Evolutionary conservation across 1,284 basidiomycete genomes (phyloP).

Genomic region (Ceratobasidium sp.): DNA sequence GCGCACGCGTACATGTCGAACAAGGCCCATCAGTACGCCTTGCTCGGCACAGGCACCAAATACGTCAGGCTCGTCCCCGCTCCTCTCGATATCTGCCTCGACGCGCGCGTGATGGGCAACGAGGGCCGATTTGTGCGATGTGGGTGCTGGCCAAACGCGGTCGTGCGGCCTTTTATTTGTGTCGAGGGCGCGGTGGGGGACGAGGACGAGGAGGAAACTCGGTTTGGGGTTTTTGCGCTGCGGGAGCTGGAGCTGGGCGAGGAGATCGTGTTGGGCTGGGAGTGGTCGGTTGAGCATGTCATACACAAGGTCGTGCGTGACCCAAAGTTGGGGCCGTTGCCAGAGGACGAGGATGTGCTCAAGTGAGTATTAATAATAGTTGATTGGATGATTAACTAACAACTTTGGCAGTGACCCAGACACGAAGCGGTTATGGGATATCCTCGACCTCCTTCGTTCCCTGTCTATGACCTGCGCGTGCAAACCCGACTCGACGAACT

Average conservation of each 20-base stretch:
- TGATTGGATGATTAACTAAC: constrained; percentile 44
- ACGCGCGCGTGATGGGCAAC: constrained; percentile 82
- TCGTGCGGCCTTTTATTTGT: constrained; percentile 81
- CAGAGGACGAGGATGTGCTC: constrained; percentile 43
- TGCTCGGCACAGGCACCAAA: constrained; percentile 58
- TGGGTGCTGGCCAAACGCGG: constrained; percentile 91
- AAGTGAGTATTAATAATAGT: constrained; percentile 55
- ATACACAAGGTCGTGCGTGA: constrained; percentile 79
- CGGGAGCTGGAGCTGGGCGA: constrained; percentile 81
- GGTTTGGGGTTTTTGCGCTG: constrained; percentile 87
- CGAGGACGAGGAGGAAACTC: constrained; percentile 62
- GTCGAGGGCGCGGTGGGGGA: constrained; percentile 56
- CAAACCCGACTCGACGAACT: constrained; percentile 29
- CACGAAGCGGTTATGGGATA: constrained; percentile 47
- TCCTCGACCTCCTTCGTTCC: constrained; percentile 50
- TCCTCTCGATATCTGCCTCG: constrained; percentile 83
- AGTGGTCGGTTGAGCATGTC: constrained; percentile 94
- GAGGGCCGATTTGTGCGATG: constrained; percentile 80
- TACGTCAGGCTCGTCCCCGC: constrained; percentile 85
- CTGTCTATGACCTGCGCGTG: constrained; percentile 45
- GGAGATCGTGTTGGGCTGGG: constrained; percentile 93
- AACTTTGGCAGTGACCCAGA: constrained; percentile 45
- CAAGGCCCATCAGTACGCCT: constrained; percentile 64
- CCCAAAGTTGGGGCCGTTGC: constrained; percentile 59
- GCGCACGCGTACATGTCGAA: constrained; percentile 56